Evolutionary conservation across 2,329 filamentous ascomycete genomes (phyloP), one percentile per base, ranked within the genome.

Genomic region (Colletotrichum sp.): DNA sequence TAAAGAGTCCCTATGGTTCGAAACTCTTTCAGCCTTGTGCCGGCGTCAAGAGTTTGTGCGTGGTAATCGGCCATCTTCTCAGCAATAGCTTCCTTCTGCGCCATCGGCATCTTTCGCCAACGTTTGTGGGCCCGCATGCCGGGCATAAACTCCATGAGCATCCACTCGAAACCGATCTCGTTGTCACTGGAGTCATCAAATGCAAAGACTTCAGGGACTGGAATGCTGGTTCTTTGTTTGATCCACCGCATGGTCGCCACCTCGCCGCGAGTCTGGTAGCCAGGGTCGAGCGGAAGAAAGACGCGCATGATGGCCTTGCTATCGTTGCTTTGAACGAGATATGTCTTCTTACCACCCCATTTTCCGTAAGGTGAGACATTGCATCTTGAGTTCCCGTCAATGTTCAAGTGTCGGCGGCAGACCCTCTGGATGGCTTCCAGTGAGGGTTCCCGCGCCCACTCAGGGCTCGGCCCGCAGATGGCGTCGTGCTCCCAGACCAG

Each of bases 121-220:
- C 76, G 60, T 64, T 76, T 64, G 77, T 80, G 67, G 2, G 76
- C 78, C 7, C 81, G 76, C 13, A 43, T 76, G 0, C 83, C 84
- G 1, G 72, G 66, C 74, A 85, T 75, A 8, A 77, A 74, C 7
- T 82, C 79, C 82, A 86, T 85, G 15, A 86, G 67, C 12, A 86
- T 86, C 84, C 85, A 88, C 78, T 87, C 85, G 21, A 83, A 85
- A 0, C 83, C 84, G 32, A 87, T 80, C 26, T 82, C 78, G 36
- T 86, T 87, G 3, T 81, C 59, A 18, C 61, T 76, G 9, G 75
- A 81, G 32, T 82, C 79, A 30, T 85, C 81, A 71, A 81, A 86
- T 3, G 78, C 82, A 43, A 84, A 63, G 4, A 87, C 80, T 3
- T 77, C 64, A 3, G 86, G 81, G 5, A 85, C 80, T 1, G 83